phyloP scores from a whole-genome alignment of 2,329 filamentous ascomycete species.

The Sphaceloma murrayae region DNA sequence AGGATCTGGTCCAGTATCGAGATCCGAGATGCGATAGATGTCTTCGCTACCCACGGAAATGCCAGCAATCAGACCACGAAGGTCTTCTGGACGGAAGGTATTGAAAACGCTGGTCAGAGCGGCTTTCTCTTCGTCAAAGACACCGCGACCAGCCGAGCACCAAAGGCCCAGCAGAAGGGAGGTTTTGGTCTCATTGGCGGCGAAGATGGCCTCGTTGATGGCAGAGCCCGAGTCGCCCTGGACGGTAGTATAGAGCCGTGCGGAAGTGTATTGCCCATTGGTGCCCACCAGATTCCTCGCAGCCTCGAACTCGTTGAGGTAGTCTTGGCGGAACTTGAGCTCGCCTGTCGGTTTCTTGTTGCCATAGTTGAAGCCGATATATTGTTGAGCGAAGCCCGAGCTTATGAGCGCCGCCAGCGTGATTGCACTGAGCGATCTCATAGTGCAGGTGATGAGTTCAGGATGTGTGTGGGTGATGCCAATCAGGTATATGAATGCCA shows the following conservation, averaged over 20 bases:
- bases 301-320: conserved; percentile 56
- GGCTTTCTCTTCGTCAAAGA: conserved; percentile 61
- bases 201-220: conserved; percentile 62
- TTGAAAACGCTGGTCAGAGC: conserved; percentile 61
- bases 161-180: conserved; percentile 74
- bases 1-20: conserved; percentile 10
- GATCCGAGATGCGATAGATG: conserved; percentile 33
- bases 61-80: conserved; percentile 62
- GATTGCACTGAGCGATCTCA: neutral
- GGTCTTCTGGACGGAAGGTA: conserved; percentile 52
- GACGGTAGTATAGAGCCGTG: conserved; percentile 66
- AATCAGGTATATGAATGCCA: neutral
- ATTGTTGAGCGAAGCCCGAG: conserved; percentile 8
- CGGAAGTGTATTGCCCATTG: conserved; percentile 53
- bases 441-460: neutral
- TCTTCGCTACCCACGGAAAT: conserved; percentile 85
- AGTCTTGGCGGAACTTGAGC: conserved; percentile 51
- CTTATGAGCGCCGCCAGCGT: neutral
- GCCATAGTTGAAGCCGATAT: conserved; percentile 57
- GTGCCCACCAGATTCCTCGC: conserved; percentile 50
- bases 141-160: conserved; percentile 56
- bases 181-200: conserved; percentile 72
- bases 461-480: neutral
- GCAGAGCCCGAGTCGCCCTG: conserved; percentile 46
- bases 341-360: conserved; percentile 51